Percentiles rank a stretch among this genome's conserved stretches.
These are phyloP conservation scores for Aquilaria malaccensis DNA, from an alignment of 345 rosid genomes.

Conservation along the genomic window DNA sequence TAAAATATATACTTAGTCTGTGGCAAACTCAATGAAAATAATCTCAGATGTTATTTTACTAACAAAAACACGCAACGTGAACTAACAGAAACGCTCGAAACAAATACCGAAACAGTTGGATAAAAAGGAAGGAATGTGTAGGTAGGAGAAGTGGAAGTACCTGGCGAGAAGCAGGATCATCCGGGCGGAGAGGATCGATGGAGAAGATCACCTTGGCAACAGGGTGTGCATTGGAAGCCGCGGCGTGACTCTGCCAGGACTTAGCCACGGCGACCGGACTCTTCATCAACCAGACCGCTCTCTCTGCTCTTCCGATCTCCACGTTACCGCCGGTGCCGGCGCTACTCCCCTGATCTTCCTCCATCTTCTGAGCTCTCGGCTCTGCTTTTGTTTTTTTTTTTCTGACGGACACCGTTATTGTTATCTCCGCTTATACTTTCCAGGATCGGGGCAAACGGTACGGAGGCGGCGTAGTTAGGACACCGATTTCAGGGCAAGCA, in stretches of 20 bases:
- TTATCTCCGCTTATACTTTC: too few relatives aligned
- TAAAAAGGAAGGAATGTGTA: background rate
- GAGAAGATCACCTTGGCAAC: constrained; percentile 58
- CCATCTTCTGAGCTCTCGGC: constrained; percentile 35
- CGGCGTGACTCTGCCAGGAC: constrained; percentile 49
- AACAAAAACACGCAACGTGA: too few relatives aligned
- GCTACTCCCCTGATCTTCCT: constrained; percentile 26
- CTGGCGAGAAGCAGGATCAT: constrained; percentile 41
- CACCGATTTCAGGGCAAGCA: too few relatives aligned
- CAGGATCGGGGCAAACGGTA: too few relatives aligned
- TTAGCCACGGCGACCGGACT: constrained; percentile 60
- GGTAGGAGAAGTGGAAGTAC: constrained; percentile 20
- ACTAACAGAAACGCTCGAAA: too few relatives aligned
- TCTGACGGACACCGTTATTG: background rate
- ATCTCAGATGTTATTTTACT: too few relatives aligned
- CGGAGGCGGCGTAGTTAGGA: too few relatives aligned
- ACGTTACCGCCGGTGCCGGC: constrained; percentile 27
- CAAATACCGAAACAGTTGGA: background rate
- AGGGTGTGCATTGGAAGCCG: constrained; percentile 36
- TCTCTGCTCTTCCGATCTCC: constrained; percentile 49
- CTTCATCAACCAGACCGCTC: constrained; percentile 81
- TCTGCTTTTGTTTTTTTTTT: background rate
- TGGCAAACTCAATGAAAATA: too few relatives aligned
- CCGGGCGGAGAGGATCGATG: constrained; percentile 44
- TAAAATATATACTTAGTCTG: too few relatives aligned